Conservation (phyloP, 495 filamentous ascomycete species). For the Podospora comata region DNA sequence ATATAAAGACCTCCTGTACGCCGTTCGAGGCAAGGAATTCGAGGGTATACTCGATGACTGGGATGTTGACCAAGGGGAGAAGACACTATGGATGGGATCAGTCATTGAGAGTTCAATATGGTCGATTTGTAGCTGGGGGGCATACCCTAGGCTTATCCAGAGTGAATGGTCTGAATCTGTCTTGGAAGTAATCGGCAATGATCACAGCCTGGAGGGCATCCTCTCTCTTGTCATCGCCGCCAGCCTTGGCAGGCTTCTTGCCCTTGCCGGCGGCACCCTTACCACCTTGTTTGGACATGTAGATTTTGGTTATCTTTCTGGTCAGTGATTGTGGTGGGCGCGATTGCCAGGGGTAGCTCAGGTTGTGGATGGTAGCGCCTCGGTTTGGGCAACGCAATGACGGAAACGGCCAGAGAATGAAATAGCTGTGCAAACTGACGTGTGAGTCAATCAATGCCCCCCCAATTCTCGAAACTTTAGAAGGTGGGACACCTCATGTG, state of each 20-base stretch:
- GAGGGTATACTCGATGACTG: constrained; percentile 94
- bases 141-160: constrained; percentile 82
- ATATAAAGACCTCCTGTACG: constrained; percentile 87
- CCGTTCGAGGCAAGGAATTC: constrained; percentile 94
- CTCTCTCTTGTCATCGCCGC: constrained; percentile 66
- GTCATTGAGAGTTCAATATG: constrained; percentile 9
- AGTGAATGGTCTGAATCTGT: constrained; percentile 84
- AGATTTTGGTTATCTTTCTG: not conserved
- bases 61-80: constrained; percentile 86
- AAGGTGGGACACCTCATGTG: constrained; percentile 9
- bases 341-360: not conserved
- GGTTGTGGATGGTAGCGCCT: not conserved
- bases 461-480: constrained; percentile 13
- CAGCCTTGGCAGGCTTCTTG: constrained; percentile 54
- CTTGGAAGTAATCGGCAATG: constrained; percentile 91
- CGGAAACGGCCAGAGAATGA: not conserved
- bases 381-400: not conserved
- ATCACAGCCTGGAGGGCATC: constrained; percentile 88
- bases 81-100: constrained; percentile 63
- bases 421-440: not conserved
- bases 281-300: constrained; percentile 49
- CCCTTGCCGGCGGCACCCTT: constrained; percentile 44
- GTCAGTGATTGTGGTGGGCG: not conserved
- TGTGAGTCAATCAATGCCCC: constrained; percentile 25
- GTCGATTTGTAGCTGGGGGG: constrained; percentile 15